A percentile compares a stretch with the other conserved stretches of the same genome.
These are phyloP conservation scores for Annulohypoxylon bovei DNA, from an alignment of 495 filamentous ascomycete genomes.

Conservation along the genomic window DNA sequence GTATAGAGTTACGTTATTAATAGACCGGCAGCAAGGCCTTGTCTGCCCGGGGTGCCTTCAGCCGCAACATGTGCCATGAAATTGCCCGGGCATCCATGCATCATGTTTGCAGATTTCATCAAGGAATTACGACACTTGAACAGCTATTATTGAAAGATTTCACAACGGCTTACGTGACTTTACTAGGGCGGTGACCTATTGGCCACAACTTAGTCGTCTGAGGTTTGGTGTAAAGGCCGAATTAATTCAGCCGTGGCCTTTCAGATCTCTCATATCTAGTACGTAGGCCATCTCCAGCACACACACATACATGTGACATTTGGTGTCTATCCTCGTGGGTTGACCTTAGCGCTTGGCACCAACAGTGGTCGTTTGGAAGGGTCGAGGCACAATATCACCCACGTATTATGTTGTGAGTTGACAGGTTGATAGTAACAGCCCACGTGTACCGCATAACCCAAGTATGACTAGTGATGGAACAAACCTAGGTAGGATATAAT, in stretches of 20 bases:
- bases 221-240: constrained; percentile 10
- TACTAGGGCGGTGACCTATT: constrained; percentile 15
- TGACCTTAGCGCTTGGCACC: constrained; percentile 25
- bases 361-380: constrained; percentile 2
- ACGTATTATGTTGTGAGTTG: constrained; percentile 23
- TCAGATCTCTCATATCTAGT: neutral
- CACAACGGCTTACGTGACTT: neutral
- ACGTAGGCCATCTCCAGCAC: neutral
- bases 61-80: constrained; percentile 22
- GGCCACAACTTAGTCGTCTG: constrained; percentile 1
- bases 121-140: constrained; percentile 4
- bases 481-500: constrained; percentile 18
- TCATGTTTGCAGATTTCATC: constrained; percentile 14
- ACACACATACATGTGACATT: constrained; percentile 5
- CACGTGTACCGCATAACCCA: constrained; percentile 30
- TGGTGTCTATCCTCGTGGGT: constrained; percentile 14
- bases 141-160: constrained; percentile 3
- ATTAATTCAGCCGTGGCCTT: neutral
- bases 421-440: constrained; percentile 13
- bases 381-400: constrained; percentile 4
- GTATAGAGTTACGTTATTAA: constrained; percentile 10
- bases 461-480: neutral
- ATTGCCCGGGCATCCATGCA: constrained; percentile 9
- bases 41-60: constrained; percentile 6
- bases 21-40: constrained; percentile 12